Evolutionary conservation across 2,329 filamentous ascomycete species (phyloP), one percentile per base, ranked within the genome.

Genomic region (Ascochyta lentis): DNA sequence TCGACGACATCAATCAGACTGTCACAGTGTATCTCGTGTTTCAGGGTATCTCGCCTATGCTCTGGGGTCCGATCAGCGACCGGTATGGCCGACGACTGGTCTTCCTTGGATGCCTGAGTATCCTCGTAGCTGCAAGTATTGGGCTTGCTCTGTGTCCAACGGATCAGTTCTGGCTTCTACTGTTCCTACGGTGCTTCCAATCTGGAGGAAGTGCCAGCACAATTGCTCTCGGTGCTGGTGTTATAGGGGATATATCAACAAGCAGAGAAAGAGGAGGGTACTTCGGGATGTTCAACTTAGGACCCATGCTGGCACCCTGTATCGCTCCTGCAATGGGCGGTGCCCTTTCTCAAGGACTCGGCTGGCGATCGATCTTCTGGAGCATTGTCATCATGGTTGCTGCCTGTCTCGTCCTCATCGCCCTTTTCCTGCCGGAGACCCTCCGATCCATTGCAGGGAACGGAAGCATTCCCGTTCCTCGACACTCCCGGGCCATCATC

Each of bases 161-260:
- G 2, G 53, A 68, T 35, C 56, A 62, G 13, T 75, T 73, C 49
- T 71, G 67, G 60, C 65, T 73, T 0, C 64, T 76, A 2, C 59
- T 74, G 27, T 63, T 75, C 45, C 67, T 76, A 2, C 64, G 73
- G 31, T 72, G 68, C 41, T 64, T 76, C 45, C 73, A 79, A 54
- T 73, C 75, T 58, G 63, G 71, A 51, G 78, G 78, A 0, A 75
- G 73, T 41, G 74, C 72, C 4, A 72, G 73, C 23, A 79, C 76
- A 3, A 78, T 79, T 27, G 68, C 90, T 0, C 78, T 95, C 1
- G 86, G 85, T 0, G 89, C 84, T 58, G 90, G 86, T 2, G 85
- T 92, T 1, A 84, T 93, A 13, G 87, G 88, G 0, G 91, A 95
- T 65, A 81, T 92, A 5, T 82, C 87, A 0, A 86, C 88, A 0